Evolutionary conservation across 345 rosid genomes (phyloP).

Genomic region (Citrus sp.): DNA sequence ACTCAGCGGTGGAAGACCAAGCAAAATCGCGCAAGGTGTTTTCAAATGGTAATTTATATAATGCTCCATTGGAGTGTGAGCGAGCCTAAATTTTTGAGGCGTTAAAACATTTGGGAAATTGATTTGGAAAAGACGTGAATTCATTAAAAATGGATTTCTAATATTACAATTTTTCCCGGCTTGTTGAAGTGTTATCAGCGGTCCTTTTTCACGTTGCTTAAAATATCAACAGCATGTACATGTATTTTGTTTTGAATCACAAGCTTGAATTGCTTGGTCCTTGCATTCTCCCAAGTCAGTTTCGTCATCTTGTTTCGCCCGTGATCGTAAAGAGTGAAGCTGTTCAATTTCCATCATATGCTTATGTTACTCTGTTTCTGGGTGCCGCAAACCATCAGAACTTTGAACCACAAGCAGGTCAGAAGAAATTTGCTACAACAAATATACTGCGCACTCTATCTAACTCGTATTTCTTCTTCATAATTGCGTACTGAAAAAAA

Average conservation of each 20-base stretch:
- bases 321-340: no score
- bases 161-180: constrained; percentile 14
- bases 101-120: constrained; percentile 23
- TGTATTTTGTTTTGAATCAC: constrained; percentile 4
- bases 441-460: no score
- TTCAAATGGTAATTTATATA: constrained; percentile 9
- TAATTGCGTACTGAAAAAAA: background rate
- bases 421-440: no score
- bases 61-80: constrained; percentile 16
- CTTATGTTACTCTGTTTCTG: no score
- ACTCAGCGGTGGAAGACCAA: background rate
- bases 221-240: background rate
- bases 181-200: constrained; percentile 15
- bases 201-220: background rate
- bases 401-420: no score
- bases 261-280: background rate
- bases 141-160: constrained; percentile 18
- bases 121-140: constrained; percentile 14
- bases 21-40: constrained; percentile 3
- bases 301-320: no score
- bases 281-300: background rate
- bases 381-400: no score
- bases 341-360: no score
- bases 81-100: constrained; percentile 50
- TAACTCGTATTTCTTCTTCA: background rate